Evolutionary conservation across 225 moss, liverwort and hornwort species (phyloP).

Genomic region (Neckera pumila): DNA sequence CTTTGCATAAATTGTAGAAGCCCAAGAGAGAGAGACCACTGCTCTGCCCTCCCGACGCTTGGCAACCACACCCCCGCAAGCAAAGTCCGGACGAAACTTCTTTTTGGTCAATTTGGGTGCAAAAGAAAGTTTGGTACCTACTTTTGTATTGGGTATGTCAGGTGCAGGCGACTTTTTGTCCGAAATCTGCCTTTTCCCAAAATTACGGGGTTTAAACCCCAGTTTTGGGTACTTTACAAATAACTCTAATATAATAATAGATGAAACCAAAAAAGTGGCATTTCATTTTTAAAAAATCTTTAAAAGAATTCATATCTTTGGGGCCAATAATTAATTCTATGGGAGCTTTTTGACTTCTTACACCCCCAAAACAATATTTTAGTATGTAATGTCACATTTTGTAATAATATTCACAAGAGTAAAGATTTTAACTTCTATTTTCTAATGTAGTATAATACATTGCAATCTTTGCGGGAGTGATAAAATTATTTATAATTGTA

Average conservation of each 20-base stretch:
- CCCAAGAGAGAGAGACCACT: no score
- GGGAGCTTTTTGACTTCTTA: accelerated
- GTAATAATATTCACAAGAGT: not conserved
- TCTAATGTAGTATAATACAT: not conserved
- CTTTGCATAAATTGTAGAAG: no score
- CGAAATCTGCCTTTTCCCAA: no score
- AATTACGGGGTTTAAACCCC: no score
- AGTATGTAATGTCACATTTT: not conserved
- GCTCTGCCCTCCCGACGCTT: no score
- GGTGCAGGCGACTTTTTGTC: no score
- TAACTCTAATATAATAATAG: not conserved
- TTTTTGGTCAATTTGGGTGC: no score
- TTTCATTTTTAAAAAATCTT: not conserved
- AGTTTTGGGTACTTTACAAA: no score
- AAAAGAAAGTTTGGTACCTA: no score
- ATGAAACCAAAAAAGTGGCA: not conserved
- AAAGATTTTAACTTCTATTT: not conserved
- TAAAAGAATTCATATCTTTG: not conserved
- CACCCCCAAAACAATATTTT: not conserved
- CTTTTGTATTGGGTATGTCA: no score
- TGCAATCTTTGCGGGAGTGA: accelerated
- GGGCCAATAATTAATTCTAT: accelerated
- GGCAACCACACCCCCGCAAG: no score
- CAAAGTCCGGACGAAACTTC: no score
- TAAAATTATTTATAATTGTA: not conserved